These are phyloP conservation scores for Nakaseomyces uthaithaninus DNA, from an alignment of 1,139 yeast genomes.

Conservation along the genomic window DNA sequence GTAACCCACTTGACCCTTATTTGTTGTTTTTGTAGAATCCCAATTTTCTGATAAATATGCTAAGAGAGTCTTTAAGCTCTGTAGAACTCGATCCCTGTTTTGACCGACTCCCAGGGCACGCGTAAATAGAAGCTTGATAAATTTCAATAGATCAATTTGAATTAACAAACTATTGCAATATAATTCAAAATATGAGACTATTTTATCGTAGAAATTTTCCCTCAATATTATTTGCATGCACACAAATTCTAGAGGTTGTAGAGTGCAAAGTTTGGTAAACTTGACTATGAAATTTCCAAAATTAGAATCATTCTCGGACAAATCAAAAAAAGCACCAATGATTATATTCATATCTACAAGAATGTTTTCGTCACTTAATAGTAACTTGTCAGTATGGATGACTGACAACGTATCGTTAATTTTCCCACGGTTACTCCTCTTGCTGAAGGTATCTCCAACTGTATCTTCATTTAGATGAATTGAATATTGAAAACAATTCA, in stretches of 20 bases:
- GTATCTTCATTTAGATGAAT: slow-evolving; percentile 4
- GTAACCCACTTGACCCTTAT: slow-evolving; percentile 26
- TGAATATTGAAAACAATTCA: slow-evolving; percentile 19
- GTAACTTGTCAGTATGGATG: slow-evolving; percentile 1
- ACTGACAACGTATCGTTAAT: neutral
- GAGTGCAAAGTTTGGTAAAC: slow-evolving; percentile 22
- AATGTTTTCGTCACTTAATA: neutral
- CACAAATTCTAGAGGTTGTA: slow-evolving; percentile 18
- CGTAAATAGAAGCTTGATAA: slow-evolving; percentile 23
- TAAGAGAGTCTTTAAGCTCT: slow-evolving; percentile 9
- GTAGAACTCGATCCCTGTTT: neutral
- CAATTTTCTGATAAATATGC: slow-evolving; percentile 22
- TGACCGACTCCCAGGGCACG: slow-evolving; percentile 12
- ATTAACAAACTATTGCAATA: slow-evolving; percentile 29
- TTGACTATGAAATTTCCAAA: slow-evolving; percentile 26
- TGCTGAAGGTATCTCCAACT: neutral
- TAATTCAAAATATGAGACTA: slow-evolving; percentile 22
- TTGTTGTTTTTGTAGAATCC: slow-evolving; percentile 8
- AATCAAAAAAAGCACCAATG: slow-evolving; percentile 17
- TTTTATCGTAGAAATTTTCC: slow-evolving; percentile 18
- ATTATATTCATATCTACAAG: slow-evolving; percentile 8
- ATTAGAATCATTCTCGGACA: slow-evolving; percentile 21
- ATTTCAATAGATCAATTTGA: slow-evolving; percentile 31
- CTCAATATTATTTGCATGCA: slow-evolving; percentile 17
- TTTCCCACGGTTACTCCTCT: neutral